phyloP scores from a whole-genome alignment of 2,329 filamentous ascomycete species.

The Fusarium tuaranense region DNA sequence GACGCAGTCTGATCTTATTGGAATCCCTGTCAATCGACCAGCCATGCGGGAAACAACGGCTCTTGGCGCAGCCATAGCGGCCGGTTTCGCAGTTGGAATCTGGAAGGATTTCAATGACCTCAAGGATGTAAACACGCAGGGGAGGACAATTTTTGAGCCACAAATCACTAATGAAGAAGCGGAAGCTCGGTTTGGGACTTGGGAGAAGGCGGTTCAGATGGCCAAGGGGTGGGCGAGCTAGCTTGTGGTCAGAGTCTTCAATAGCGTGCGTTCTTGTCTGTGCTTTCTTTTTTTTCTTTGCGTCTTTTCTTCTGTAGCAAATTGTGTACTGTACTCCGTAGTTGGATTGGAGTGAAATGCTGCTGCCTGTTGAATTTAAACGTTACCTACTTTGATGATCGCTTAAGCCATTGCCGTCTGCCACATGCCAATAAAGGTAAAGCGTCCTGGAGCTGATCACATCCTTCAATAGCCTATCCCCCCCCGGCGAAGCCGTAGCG shows the following conservation, averaged over 20 bases:
- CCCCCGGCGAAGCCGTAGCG: background rate
- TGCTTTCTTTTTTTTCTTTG: constrained; percentile 3
- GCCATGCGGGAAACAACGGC: constrained; percentile 88
- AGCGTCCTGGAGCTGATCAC: background rate
- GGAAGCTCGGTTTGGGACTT: constrained; percentile 73
- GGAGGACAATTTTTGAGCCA: constrained; percentile 76
- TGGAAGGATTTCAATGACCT: constrained; percentile 82
- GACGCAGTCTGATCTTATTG: constrained; percentile 84
- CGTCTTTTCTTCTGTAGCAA: constrained; percentile 19
- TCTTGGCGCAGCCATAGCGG: constrained; percentile 83
- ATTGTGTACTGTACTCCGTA: background rate
- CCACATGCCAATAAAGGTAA: constrained; percentile 6
- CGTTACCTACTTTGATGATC: constrained; percentile 1
- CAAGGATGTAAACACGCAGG: constrained; percentile 76
- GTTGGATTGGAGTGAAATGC: background rate
- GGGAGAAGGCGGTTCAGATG: constrained; percentile 84
- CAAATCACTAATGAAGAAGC: constrained; percentile 71
- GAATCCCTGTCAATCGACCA: constrained; percentile 82
- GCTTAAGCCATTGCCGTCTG: constrained; percentile 1
- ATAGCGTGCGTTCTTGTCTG: constrained; percentile 4
- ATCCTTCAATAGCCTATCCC: background rate
- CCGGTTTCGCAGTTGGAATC: constrained; percentile 79
- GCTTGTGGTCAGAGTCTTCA: constrained; percentile 1
- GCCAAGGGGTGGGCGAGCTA: constrained; percentile 75
- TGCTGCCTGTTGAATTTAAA: constrained; percentile 24